Percentiles rank a stretch among this genome's conserved stretches.
Conservation (phyloP, 495 filamentous ascomycete genomes). For the Hypoxylon fragiforme region DNA sequence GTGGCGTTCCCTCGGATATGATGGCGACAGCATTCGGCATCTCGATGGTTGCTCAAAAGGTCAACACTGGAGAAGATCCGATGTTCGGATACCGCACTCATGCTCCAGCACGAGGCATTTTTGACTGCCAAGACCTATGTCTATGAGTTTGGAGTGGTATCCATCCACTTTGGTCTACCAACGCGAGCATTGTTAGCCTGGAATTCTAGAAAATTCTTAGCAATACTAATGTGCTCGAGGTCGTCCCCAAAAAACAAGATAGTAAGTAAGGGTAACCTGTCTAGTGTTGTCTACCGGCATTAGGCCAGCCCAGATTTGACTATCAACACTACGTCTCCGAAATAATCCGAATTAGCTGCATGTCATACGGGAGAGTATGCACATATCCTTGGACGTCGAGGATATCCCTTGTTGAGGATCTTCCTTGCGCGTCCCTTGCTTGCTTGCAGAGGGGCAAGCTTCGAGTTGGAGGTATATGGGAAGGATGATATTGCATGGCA, state of each 20-base stretch:
- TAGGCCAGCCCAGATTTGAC: constrained; percentile 5
- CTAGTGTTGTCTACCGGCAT: background rate
- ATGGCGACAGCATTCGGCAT: too few relatives aligned
- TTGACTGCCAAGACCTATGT: background rate
- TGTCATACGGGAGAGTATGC: constrained; percentile 17
- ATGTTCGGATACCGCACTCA: background rate
- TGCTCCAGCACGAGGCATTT: background rate
- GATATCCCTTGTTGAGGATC: constrained; percentile 16
- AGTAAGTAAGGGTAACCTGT: background rate
- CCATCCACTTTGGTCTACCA: background rate
- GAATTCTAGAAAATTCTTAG: background rate
- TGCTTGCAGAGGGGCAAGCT: background rate
- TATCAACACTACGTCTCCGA: constrained; percentile 10
- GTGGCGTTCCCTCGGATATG: too few relatives aligned
- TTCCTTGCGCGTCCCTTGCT: constrained; percentile 9
- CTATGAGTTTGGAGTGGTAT: background rate
- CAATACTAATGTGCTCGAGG: too few relatives aligned
- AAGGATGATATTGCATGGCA: constrained; percentile 3
- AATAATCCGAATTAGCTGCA: constrained; percentile 25
- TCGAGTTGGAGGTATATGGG: constrained; percentile 11
- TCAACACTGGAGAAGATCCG: background rate
- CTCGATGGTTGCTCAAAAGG: too few relatives aligned
- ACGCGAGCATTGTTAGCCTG: background rate
- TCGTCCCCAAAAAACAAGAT: constrained; percentile 10
- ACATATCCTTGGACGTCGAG: constrained; percentile 12